Evolutionary conservation across 495 filamentous ascomycete species (phyloP).

Genomic region (Paragyromitra xinjiangensis): DNA sequence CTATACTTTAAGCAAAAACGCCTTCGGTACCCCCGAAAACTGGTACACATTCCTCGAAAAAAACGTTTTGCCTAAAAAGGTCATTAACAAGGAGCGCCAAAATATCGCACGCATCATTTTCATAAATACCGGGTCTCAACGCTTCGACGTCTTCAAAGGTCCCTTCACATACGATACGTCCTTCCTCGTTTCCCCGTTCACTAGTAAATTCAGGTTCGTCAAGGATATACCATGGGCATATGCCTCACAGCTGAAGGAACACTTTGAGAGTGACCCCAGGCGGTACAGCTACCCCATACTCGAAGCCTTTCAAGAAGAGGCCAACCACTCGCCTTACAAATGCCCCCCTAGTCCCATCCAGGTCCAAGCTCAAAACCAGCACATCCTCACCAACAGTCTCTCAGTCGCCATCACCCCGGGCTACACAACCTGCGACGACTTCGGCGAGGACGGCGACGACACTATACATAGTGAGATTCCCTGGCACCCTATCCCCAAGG

Average conservation of each 20-base stretch:
- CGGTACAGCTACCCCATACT: conserved; percentile 51
- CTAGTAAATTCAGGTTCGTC: conserved; percentile 78
- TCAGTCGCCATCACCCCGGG: conserved; percentile 67
- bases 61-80: conserved; percentile 72
- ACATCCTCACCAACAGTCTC: conserved; percentile 54
- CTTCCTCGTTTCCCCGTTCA: conserved; percentile 88
- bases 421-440: conserved; percentile 89
- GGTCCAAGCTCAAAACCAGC: conserved; percentile 46
- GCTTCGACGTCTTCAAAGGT: conserved; percentile 95
- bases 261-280: conserved; percentile 75
- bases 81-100: conserved; percentile 63
- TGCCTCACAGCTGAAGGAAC: conserved; percentile 72
- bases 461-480: conserved; percentile 78
- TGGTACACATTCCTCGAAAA: conserved; percentile 83
- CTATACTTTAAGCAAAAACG: conserved; percentile 71
- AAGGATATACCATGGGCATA: conserved; percentile 78
- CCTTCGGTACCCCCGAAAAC: conserved; percentile 73
- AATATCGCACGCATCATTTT: conserved; percentile 73
- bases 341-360: conserved; percentile 2
- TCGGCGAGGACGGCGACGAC: conserved; percentile 88
- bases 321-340: conserved; percentile 59
- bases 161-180: conserved; percentile 85
- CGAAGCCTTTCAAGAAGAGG: conserved; percentile 63
- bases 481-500: conserved; percentile 83
- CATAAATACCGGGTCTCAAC: conserved; percentile 86